These are phyloP conservation scores for Leptomonas pyrrhocoris DNA, from an alignment of 208 protist genomes.

Conservation along the genomic window DNA sequence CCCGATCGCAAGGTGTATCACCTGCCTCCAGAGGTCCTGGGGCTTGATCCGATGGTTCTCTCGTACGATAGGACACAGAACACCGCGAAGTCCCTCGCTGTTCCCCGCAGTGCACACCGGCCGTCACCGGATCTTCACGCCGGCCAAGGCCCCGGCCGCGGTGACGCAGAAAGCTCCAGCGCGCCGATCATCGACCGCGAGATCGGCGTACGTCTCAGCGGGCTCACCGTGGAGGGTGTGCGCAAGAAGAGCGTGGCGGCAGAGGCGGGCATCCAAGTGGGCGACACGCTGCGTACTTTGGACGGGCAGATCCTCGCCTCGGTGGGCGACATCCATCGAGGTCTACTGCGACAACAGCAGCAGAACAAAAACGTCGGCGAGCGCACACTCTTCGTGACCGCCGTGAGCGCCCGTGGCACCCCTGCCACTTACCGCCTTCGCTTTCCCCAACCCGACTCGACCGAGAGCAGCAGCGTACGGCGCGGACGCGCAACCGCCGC, in stretches of 20 bases:
- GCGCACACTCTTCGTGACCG: slow-evolving; percentile 18
- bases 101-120: slow-evolving; percentile 13
- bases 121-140: background rate
- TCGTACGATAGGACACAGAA: background rate
- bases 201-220: slow-evolving; percentile 25
- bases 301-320: slow-evolving; percentile 24
- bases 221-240: slow-evolving; percentile 14
- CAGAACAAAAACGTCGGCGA: background rate
- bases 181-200: slow-evolving; percentile 7
- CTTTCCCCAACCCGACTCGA: slow-evolving; percentile 1
- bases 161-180: background rate
- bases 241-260: slow-evolving; percentile 21
- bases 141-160: background rate
- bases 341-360: slow-evolving; percentile 25
- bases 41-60: slow-evolving; percentile 2
- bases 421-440: slow-evolving; percentile 30
- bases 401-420: slow-evolving; percentile 19
- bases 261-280: slow-evolving; percentile 32
- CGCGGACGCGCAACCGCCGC: no score
- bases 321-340: slow-evolving; percentile 10
- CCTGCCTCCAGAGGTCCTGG: slow-evolving; percentile 9
- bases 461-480: background rate
- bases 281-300: slow-evolving; percentile 35
- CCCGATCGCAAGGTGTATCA: slow-evolving; percentile 14
- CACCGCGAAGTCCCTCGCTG: background rate